Evolutionary conservation across 257 asterid species (phyloP).

Genomic region (Solanum microdontum): DNA sequence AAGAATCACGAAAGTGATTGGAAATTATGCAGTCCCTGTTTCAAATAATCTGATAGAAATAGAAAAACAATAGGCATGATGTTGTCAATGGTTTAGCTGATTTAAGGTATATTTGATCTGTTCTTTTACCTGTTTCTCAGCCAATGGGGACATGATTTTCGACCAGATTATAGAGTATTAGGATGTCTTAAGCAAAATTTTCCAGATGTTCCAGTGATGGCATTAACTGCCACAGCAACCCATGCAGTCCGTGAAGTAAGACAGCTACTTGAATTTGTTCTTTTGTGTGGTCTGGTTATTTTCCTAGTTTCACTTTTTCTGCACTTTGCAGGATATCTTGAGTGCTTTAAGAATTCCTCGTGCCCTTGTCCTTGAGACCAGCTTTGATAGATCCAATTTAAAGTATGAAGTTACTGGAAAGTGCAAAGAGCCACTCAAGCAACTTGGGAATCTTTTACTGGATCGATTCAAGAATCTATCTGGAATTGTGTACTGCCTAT

Average conservation of each 20-base stretch:
- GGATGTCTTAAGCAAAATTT: slow-evolving; percentile 94
- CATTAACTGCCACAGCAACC: slow-evolving; percentile 98
- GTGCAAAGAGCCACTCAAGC: slow-evolving; percentile 79
- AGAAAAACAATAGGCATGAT: not conserved
- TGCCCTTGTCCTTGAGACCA: slow-evolving; percentile 77
- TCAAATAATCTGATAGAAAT: not conserved
- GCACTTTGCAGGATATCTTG: slow-evolving; percentile 59
- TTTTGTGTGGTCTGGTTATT: not conserved
- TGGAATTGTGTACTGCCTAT: slow-evolving; percentile 94
- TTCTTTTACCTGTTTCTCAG: slow-evolving; percentile 33
- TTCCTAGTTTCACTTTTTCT: slow-evolving; percentile 3
- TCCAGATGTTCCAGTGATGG: slow-evolving; percentile 84
- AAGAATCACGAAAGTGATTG: not conserved
- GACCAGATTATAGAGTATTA: slow-evolving; percentile 85
- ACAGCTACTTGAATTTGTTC: not conserved
- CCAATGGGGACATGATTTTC: slow-evolving; percentile 99
- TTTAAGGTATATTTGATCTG: not conserved
- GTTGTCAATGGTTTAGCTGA: not conserved
- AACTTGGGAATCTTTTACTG: slow-evolving; percentile 63
- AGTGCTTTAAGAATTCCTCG: slow-evolving; percentile 62
- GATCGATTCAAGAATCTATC: slow-evolving; percentile 56
- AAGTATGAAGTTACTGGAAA: slow-evolving; percentile 79
- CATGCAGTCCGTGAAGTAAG: slow-evolving; percentile 71
- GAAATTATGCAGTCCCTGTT: not conserved
- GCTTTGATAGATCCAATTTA: slow-evolving; percentile 90